Conservation (phyloP, 2,329 filamentous ascomycete genomes). For the Pseudocercospora pini-densiflorae region DNA sequence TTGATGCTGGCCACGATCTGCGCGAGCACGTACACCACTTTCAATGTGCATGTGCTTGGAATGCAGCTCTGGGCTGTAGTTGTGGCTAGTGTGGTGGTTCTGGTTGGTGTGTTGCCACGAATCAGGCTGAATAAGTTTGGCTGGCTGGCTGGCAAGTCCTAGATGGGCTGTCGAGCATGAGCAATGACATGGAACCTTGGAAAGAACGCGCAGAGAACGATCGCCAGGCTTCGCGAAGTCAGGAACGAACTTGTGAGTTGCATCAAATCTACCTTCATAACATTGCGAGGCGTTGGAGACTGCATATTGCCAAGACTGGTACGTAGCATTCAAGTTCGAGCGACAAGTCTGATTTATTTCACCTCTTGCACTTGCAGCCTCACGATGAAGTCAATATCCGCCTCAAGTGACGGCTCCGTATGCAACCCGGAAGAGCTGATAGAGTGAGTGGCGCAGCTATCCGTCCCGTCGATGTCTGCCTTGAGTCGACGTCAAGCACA, state of each 20-base stretch:
- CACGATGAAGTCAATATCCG: too few relatives aligned
- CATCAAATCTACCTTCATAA: neutral
- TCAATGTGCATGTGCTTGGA: constrained; percentile 68
- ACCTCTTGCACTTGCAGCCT: neutral
- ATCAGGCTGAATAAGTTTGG: constrained; percentile 85
- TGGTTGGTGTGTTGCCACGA: constrained; percentile 75
- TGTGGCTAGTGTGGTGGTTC: constrained; percentile 66
- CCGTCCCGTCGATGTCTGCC: too few relatives aligned
- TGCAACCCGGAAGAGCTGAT: too few relatives aligned
- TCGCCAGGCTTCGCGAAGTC: too few relatives aligned
- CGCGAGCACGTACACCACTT: constrained; percentile 77
- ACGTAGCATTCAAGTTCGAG: neutral
- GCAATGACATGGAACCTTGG: too few relatives aligned
- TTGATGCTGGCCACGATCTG: constrained; percentile 75
- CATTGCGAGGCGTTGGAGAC: neutral
- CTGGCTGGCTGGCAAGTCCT: constrained; percentile 44
- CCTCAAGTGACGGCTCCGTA: too few relatives aligned
- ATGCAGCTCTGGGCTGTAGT: constrained; percentile 79
- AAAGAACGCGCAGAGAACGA: too few relatives aligned
- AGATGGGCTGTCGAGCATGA: too few relatives aligned
- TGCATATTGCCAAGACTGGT: neutral
- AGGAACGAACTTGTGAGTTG: too few relatives aligned
- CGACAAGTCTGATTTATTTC: neutral
- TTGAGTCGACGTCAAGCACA: too few relatives aligned
- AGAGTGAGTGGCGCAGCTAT: too few relatives aligned